Conservation (phyloP, 306 rosid genomes). For the Prunus salicina region DNA sequence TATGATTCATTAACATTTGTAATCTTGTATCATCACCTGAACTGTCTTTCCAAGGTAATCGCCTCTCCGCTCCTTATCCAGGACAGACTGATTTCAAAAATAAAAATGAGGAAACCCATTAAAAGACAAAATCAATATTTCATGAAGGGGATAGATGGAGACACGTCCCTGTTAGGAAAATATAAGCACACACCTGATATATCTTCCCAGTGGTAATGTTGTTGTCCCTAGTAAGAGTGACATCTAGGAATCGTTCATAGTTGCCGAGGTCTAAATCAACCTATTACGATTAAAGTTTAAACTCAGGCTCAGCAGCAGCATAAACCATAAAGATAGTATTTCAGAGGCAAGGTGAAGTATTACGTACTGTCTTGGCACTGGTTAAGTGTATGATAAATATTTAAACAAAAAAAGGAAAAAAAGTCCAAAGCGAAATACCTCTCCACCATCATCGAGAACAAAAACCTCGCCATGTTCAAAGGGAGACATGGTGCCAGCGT, state of each 20-base stretch:
- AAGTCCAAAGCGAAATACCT: slow-evolving; percentile 38
- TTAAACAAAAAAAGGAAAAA: neutral
- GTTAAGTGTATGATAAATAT: too few relatives aligned
- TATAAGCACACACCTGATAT: slow-evolving; percentile 58
- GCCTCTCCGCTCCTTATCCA: slow-evolving; percentile 90
- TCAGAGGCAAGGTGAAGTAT: too few relatives aligned
- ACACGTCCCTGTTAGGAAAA: neutral
- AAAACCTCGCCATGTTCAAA: slow-evolving; percentile 99
- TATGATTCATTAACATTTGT: slow-evolving; percentile 8
- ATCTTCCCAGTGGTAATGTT: slow-evolving; percentile 96
- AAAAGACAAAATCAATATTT: neutral
- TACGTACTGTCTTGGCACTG: too few relatives aligned
- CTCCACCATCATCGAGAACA: slow-evolving; percentile 99
- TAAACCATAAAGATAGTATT: neutral
- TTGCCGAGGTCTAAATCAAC: slow-evolving; percentile 99
- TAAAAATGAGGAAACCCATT: too few relatives aligned
- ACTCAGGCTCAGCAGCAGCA: neutral
- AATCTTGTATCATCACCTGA: slow-evolving; percentile 55
- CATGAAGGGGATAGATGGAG: neutral
- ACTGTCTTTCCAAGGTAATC: slow-evolving; percentile 98
- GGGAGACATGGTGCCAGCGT: slow-evolving; percentile 99
- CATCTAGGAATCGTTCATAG: slow-evolving; percentile 92
- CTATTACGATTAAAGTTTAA: slow-evolving; percentile 32
- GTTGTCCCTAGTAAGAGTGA: slow-evolving; percentile 83
- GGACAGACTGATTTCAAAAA: slow-evolving; percentile 61